These are phyloP conservation scores for Botrytis fabae DNA, from an alignment of 2,329 filamentous ascomycete species.

Conservation along the genomic window DNA sequence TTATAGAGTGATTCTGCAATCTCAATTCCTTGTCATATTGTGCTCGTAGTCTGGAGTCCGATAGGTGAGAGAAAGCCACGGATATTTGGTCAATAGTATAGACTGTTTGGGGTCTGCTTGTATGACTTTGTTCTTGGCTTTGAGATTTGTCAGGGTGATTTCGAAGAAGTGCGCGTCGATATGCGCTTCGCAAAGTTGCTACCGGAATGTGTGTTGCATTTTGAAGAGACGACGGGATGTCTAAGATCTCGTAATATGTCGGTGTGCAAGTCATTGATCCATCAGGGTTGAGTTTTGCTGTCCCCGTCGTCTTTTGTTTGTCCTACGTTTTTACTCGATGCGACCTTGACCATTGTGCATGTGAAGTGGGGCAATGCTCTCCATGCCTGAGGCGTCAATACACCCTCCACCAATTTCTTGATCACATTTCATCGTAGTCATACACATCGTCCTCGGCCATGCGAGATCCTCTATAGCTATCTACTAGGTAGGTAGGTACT, in stretches of 20 bases:
- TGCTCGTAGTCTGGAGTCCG: conserved; percentile 49
- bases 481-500: background rate
- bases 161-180: conserved; percentile 62
- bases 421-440: background rate
- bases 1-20: conserved; percentile 26
- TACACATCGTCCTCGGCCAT: background rate
- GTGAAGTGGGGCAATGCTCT: background rate
- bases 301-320: conserved; percentile 51
- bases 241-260: conserved; percentile 63
- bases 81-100: conserved; percentile 66
- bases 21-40: conserved; percentile 56
- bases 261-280: conserved; percentile 39
- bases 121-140: conserved; percentile 19
- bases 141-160: conserved; percentile 56
- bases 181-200: conserved; percentile 60
- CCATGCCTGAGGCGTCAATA: conserved; percentile 7
- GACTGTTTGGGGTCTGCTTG: conserved; percentile 25
- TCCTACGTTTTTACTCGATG: background rate
- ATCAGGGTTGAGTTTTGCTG: conserved; percentile 64
- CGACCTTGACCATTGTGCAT: background rate
- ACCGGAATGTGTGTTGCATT: conserved; percentile 47
- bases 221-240: conserved; percentile 52
- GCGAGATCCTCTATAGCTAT: background rate
- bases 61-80: conserved; percentile 57
- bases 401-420: background rate